A percentile compares a stretch with the other conserved stretches of the same genome.
These are phyloP conservation scores for Trichoderma koningiopsis DNA, from an alignment of 2,329 filamentous ascomycete genomes.

Conservation along the genomic window DNA sequence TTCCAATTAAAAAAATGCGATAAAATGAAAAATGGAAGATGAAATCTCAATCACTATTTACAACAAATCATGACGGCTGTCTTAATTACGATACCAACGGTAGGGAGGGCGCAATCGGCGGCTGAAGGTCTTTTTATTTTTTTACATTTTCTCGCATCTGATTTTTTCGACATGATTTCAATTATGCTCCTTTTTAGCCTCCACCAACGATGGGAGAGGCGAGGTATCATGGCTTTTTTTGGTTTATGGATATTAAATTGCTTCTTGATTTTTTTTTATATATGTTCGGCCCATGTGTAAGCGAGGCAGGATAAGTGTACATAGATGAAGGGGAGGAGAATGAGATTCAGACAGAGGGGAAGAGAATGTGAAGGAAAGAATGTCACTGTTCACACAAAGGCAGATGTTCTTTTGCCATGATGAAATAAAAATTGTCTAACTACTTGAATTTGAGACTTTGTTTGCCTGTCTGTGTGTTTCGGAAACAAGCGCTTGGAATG, in stretches of 20 bases:
- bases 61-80: constrained; percentile 20
- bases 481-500: background rate
- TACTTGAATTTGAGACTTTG: background rate
- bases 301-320: constrained; percentile 5
- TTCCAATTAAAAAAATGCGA: background rate
- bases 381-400: background rate
- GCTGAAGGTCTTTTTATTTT: constrained; percentile 10
- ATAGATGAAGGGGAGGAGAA: background rate
- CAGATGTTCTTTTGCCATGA: background rate
- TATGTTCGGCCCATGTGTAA: background rate
- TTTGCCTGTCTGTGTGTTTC: background rate
- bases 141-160: background rate
- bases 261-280: background rate
- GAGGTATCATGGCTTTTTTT: background rate
- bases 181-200: background rate
- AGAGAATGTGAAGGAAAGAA: background rate
- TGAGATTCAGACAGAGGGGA: background rate
- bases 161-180: background rate
- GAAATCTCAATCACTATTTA: constrained; percentile 19
- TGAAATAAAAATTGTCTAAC: background rate
- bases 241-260: background rate
- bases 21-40: background rate
- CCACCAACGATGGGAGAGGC: background rate
- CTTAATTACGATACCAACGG: constrained; percentile 26
- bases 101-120: constrained; percentile 21